These are phyloP conservation scores for Neonectria neomacrospora DNA, from an alignment of 2,329 filamentous ascomycete genomes.

Conservation along the genomic window DNA sequence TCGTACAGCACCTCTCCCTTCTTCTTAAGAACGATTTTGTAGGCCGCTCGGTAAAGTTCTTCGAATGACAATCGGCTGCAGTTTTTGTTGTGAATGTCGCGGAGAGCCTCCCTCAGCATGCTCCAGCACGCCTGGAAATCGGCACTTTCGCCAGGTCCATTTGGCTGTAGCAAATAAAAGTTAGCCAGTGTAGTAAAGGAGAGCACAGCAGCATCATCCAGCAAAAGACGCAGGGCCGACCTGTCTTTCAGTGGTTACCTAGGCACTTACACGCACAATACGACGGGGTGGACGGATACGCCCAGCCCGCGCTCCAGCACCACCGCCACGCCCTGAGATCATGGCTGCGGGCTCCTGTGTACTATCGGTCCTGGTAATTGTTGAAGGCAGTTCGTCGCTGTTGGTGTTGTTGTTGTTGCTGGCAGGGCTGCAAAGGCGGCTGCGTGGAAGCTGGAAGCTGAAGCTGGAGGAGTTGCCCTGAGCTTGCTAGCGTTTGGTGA, in stretches of 20 bases:
- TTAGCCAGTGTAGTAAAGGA: neutral
- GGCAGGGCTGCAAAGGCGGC: neutral
- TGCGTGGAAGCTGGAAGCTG: slow-evolving; percentile 12
- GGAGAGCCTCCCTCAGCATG: slow-evolving; percentile 78
- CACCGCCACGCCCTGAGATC: slow-evolving; percentile 63
- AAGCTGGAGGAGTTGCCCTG: slow-evolving; percentile 5
- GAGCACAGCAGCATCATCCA: neutral
- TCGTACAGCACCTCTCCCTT: slow-evolving; percentile 85
- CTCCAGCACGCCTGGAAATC: slow-evolving; percentile 91
- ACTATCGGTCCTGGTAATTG: neutral
- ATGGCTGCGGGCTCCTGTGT: slow-evolving; percentile 43
- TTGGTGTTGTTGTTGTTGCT: neutral
- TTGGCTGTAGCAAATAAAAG: slow-evolving; percentile 45
- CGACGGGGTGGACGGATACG: slow-evolving; percentile 58
- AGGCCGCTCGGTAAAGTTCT: slow-evolving; percentile 91
- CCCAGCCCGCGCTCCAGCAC: slow-evolving; percentile 52
- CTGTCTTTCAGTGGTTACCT: slow-evolving; percentile 1
- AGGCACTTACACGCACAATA: slow-evolving; percentile 53
- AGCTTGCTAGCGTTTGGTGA: neutral
- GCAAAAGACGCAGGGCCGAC: neutral
- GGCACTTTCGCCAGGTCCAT: slow-evolving; percentile 64
- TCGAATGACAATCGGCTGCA: slow-evolving; percentile 93
- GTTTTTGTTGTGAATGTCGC: slow-evolving; percentile 91
- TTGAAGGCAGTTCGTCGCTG: neutral
- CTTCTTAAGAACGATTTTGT: slow-evolving; percentile 92